Evolutionary conservation across 1,284 basidiomycete species (phyloP).

Genomic region (Inonotus hispidus): DNA sequence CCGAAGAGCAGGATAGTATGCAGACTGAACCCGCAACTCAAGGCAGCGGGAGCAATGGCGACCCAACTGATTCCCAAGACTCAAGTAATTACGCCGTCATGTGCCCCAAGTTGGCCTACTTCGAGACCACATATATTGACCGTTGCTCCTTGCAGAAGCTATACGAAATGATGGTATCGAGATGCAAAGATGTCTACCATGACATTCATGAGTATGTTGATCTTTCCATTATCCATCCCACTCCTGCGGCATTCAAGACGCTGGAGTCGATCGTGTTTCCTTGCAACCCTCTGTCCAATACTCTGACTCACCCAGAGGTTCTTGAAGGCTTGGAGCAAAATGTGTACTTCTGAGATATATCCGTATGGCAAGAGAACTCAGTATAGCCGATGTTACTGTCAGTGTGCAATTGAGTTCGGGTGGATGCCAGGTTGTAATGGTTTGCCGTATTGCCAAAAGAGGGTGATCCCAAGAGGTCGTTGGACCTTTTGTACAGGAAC

Average conservation of each 20-base stretch:
- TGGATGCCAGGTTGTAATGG: too few species aligned
- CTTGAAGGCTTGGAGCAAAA: neutral
- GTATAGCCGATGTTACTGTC: too few species aligned
- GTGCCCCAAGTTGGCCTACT: constrained; percentile 1
- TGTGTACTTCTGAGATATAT: constrained; percentile 4
- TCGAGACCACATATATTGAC: neutral
- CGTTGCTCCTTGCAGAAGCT: constrained; percentile 2
- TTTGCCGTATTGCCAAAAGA: too few species aligned
- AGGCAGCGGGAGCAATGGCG: neutral
- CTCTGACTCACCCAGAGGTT: constrained; percentile 4
- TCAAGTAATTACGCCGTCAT: neutral
- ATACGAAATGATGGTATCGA: neutral
- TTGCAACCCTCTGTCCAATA: neutral
- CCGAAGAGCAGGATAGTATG: neutral
- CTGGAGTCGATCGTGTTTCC: neutral
- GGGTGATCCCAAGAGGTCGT: too few species aligned
- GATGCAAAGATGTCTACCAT: neutral
- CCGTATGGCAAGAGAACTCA: too few species aligned
- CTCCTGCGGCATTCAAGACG: constrained; percentile 8
- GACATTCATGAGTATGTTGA: constrained; percentile 1
- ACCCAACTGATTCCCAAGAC: neutral
- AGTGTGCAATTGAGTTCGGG: too few species aligned
- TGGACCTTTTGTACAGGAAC: too few species aligned
- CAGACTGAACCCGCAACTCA: neutral
- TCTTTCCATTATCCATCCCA: neutral